Percentiles rank a stretch among this genome's conserved stretches.
phyloP scores from a whole-genome alignment of 139 green algal species.

The Coelastrella sp. region DNA sequence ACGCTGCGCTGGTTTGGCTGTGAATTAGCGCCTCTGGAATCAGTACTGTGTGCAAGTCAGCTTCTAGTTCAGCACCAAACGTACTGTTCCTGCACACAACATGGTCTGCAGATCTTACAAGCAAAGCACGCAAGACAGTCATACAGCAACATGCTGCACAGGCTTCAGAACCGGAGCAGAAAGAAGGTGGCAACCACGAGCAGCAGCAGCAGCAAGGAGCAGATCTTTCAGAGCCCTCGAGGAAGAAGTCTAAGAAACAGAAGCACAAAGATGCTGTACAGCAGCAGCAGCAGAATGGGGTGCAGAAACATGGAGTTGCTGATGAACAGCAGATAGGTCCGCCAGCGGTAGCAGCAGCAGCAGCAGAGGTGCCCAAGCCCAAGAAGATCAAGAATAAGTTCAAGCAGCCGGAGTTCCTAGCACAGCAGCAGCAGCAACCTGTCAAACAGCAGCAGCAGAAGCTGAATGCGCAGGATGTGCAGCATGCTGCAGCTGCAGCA shows the following conservation, averaged over 20 bases:
- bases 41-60: too few species aligned
- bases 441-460: not conserved
- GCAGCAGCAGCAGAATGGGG: not conserved
- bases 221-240: not conserved
- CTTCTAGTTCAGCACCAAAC: too few species aligned
- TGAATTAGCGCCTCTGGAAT: too few species aligned
- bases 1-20: too few species aligned
- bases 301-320: not conserved
- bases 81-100: too few species aligned
- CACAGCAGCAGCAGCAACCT: conserved; percentile 13
- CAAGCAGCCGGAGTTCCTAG: conserved; percentile 23
- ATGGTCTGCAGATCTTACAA: too few species aligned
- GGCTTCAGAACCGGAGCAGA: not conserved
- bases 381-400: not conserved
- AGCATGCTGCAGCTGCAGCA: conserved; percentile 5
- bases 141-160: too few species aligned
- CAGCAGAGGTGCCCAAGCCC: not conserved
- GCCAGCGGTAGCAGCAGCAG: not conserved
- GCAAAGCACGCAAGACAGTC: too few species aligned
- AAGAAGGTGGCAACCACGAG: not conserved
- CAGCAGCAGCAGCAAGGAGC: not conserved
- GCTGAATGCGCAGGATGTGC: too few species aligned
- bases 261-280: not conserved
- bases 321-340: not conserved
- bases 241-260: not conserved